Evolutionary conservation across 257 asterid genomes (phyloP), one percentile per base, ranked within the genome.

Genomic region (Salvia miltiorrhiza): DNA sequence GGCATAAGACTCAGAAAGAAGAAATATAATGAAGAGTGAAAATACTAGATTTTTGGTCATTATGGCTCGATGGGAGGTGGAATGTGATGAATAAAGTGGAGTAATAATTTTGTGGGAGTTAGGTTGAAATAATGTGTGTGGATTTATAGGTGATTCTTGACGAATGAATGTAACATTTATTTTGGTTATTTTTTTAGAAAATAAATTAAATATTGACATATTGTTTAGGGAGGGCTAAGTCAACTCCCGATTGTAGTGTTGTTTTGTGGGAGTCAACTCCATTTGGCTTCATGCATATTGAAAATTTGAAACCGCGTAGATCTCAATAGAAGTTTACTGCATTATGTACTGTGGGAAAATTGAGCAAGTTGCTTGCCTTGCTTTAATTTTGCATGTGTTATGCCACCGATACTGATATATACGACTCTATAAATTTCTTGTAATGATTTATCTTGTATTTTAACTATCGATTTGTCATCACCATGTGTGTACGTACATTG

Each of bases 271-370:
- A 71, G 82, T 81, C 82, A 77, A 74, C 80, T 55, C 49, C 30
- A 40, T 39, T 63, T 76, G 78, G 80, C 52, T 57, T 73, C 58
- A 45, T 57, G n/a, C 17, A 30, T 26, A 48, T 33, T 44, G 76
- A 77, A 81, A 74, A 28, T 82, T 33, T 44, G 76, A 77, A 81
- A 74, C 35, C 85, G 80, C 82, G 82, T 81, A 77, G 78, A 81
- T 78, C 71, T 65, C 58, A 63, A 72, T 50, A 43, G 32, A 74
- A 24, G 44, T 62, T 70, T 9, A 62, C 21, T 47, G 70, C 61
- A 63, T 24, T 44, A 19, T 69, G 28, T 57, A 70, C 5, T 20
- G 37, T 57, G 57, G 44, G 52, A 30, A 55, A 59, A 61, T 20
- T 37, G 70, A 40, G 44, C 72, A 47, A 62, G 9, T 76, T 67